A percentile compares a stretch with the other conserved stretches of the same genome.
These are phyloP conservation scores for Bromus sterilis DNA, from an alignment of 176 grass and related monocot genomes.

Conservation along the genomic window DNA sequence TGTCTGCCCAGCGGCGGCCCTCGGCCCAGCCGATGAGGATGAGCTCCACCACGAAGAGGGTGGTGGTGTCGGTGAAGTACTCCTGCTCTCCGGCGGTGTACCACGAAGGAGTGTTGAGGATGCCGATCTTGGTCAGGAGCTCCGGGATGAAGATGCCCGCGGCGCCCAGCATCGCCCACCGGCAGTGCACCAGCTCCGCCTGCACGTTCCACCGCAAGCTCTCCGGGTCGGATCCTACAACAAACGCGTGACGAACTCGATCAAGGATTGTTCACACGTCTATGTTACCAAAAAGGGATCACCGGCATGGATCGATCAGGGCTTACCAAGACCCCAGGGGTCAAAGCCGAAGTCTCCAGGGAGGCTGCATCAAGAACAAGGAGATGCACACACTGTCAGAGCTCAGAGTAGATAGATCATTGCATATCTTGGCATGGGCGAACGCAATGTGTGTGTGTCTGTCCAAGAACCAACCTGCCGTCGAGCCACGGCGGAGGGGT, in stretches of 20 bases:
- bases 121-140: slow-evolving; percentile 80
- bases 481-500: slow-evolving; percentile 93
- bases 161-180: slow-evolving; percentile 95
- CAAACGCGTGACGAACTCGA: not conserved
- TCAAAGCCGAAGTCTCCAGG: slow-evolving; percentile 97
- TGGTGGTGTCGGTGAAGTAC: slow-evolving; percentile 98
- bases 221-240: slow-evolving; percentile 86
- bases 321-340: slow-evolving; percentile 82
- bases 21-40: slow-evolving; percentile 93
- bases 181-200: slow-evolving; percentile 89
- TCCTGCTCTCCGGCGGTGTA: slow-evolving; percentile 71
- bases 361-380: slow-evolving; percentile 54
- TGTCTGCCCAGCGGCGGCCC: slow-evolving; percentile 89
- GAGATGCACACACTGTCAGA: not conserved
- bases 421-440: not conserved
- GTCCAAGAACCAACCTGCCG: slow-evolving; percentile 54
- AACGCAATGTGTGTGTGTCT: too few species aligned
- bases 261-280: not conserved
- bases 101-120: slow-evolving; percentile 91
- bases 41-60: slow-evolving; percentile 87
- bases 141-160: slow-evolving; percentile 96
- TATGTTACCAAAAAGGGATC: not conserved
- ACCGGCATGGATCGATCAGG: not conserved
- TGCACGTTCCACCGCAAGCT: slow-evolving; percentile 82
- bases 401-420: not conserved